Base-by-base conservation (phyloP, 495 filamentous ascomycete genomes). In the Penicillium simplicissimum region DNA sequence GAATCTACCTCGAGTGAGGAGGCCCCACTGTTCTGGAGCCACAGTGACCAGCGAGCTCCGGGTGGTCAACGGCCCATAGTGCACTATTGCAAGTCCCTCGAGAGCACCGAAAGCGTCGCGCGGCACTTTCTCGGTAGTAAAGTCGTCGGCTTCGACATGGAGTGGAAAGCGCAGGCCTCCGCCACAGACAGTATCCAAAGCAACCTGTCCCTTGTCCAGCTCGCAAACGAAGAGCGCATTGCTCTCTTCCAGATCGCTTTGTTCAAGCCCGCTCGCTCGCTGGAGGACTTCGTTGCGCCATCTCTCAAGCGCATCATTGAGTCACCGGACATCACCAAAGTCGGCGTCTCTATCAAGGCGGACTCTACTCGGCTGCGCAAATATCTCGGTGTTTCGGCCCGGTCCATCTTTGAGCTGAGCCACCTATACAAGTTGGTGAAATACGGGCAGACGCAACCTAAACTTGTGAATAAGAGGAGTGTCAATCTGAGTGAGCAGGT, bases 91-190 rank as follows among this genome's bases (percentile, higher is more conserved):
- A 82, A 76, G 53, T 86, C 79, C 47, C 79, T 77, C n/a, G 74
- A 82, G 53, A 85, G 82, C 3, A 87, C 88, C 3, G 90, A 96
- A 68, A 72, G 76, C 11, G 81, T 91, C 2, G 77, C 87, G 15
- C 72, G 87, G 34, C 82, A 89, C 38, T 93, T 97, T 62, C 69
- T 87, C 40, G 59, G 85, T 13, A 85, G 93, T 65, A 79, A 84
- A 56, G 71, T 96, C 10, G 70, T 96, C 38, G 90, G 91, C 8
- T 91, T 96, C 62, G 93, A 97, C 68, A 80, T 97, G 65, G 93
- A 97, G 76, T 97, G 93, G 93, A 75, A 81, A 61, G 61, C 82
- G 19, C 73, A 83, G n/a, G 74, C 83, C 17, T 73, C 61, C 14
- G 70, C 65, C 52, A 64, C 60, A 55, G 68, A 80, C 47, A 79